Base-by-base conservation (phyloP, 768 basidiomycete species). In the Russula sp. region DNA sequence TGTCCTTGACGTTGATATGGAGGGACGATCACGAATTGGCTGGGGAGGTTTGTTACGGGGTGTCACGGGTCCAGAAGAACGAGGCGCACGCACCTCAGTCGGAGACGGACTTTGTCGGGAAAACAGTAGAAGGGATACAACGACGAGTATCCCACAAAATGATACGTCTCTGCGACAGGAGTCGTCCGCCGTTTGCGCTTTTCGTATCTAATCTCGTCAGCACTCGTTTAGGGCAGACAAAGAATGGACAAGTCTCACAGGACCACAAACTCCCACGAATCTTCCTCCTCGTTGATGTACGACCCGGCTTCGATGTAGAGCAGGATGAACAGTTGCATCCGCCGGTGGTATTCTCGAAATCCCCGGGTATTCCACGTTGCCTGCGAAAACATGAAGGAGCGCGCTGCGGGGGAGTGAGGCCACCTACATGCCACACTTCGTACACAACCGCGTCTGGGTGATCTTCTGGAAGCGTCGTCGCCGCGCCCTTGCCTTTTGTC, bases 101-200 rank as follows among this genome's bases (percentile, higher is more conserved):
- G 82, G 72, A 98, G 70, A 35, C 97, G 84, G 61, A 89, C 84
- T 70, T 82, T 89, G 71, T 97, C 96, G 5, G 97, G 97, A 76
- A 89, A 98, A 74, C 87, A 89, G 77, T 94, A 97, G 75, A 99
- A 99, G 18, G 91, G 90, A 72, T 95, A 98, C 44, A 98, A 79
- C 1, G 94, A 93, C 4, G 93, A 90, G 74, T 96, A 99, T 10
- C 96, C 96, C 52, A 89, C 82, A 68, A 98, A 97, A 75, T 98
- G 96, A 74, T 97, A 96, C 6, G 87, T 84, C 14, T 76, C 67
- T 3, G 79, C 78, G 64, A 80, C 75, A 7, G 82, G 77, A 18
- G 76, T 68, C 44, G 73, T 75, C 68, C 72, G 80, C 64, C 87
- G 80, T 71, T 84, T 87, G 35, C 92, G 84, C 69, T 88, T 91